Base-by-base conservation (phyloP, 495 filamentous ascomycete genomes). In the Penicillium coffeae region DNA sequence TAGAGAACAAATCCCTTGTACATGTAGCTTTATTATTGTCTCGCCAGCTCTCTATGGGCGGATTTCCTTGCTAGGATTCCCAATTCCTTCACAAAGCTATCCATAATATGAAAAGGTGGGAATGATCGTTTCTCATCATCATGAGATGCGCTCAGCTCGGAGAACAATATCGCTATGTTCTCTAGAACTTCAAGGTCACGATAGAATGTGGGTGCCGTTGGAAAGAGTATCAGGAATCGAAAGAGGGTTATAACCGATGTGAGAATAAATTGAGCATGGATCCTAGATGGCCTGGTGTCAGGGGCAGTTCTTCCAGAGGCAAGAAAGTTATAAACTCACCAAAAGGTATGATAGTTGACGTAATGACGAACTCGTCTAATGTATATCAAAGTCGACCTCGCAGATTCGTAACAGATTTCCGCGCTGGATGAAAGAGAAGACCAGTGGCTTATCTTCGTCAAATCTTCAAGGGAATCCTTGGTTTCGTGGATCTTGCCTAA, bases 401-500 rank as follows among this genome's bases (percentile, higher is more conserved):
- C 53, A 16, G 60, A 53, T 27, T 63, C 50, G 25, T 57, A 58
- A n/a, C 40, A 59, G 5, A 66, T 48, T 21, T 63, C 57, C 5
- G 48, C 37, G n/a, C 63, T 63, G 10, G 63, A 66, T 8, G 55
- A 37, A 0, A 63, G 46, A 20, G 50, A 48, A 2, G 51, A 49
- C 41, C 43, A 38, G 14, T 1, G 42, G 14, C 27, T 43, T 3
- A 47, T 38, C 0, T 35, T 30, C 13, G 45, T 35, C 9, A 47
- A 35, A 22, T 51, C 50, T 21, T 13, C n/a, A n/a, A n/a, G 40
- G 3, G 46, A 41, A 25, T 34, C 46, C 25, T 38, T 55, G 8
- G 62, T 58, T 15, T 55, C 60, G 39, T 66, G 63, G 20, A 69
- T 64, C 27, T 53, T 61, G 2, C 53, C 48, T 1, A 69, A 33